A percentile compares a stretch with the other conserved stretches of the same genome.
These are phyloP conservation scores for Aspergillus luchuensis DNA, from an alignment of 2,329 filamentous ascomycete species.

Conservation along the genomic window DNA sequence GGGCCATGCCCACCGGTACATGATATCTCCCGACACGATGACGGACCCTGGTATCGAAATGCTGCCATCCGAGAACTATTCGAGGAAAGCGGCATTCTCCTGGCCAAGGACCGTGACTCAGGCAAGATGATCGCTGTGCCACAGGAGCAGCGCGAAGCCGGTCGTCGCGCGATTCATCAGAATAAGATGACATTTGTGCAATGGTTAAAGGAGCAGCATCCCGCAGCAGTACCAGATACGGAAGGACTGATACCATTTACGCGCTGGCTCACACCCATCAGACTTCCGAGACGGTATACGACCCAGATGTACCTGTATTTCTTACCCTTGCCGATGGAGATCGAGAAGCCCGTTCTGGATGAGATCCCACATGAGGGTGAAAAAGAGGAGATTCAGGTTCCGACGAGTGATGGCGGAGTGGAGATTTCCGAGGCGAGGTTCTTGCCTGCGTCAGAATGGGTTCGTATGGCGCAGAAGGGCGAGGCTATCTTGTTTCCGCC, in stretches of 20 bases:
- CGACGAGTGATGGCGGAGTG: slow-evolving; percentile 70
- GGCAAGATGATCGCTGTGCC: slow-evolving; percentile 62
- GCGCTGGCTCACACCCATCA: slow-evolving; percentile 81
- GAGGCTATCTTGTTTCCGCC: slow-evolving; percentile 87
- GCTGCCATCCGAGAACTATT: slow-evolving; percentile 90
- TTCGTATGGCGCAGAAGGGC: slow-evolving; percentile 62
- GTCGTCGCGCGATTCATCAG: slow-evolving; percentile 68
- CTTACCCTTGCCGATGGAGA: slow-evolving; percentile 61
- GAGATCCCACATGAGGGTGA: slow-evolving; percentile 43
- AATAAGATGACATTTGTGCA: slow-evolving; percentile 66
- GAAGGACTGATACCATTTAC: slow-evolving; percentile 77
- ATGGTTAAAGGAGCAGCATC: slow-evolving; percentile 56
- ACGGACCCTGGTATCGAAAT: slow-evolving; percentile 73
- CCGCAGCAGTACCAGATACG: slow-evolving; percentile 56
- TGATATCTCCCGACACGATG: slow-evolving; percentile 63
- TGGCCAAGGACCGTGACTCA: slow-evolving; percentile 56
- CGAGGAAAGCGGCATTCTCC: slow-evolving; percentile 87
- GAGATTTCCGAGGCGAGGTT: slow-evolving; percentile 78
- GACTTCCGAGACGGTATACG: slow-evolving; percentile 75
- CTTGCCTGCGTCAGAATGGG: slow-evolving; percentile 69
- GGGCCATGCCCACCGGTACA: slow-evolving; percentile 57
- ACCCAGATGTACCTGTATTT: slow-evolving; percentile 98
- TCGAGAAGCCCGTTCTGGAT: slow-evolving; percentile 33
- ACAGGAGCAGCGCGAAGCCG: slow-evolving; percentile 63
- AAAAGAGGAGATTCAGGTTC: slow-evolving; percentile 64